A percentile compares a stretch with the other conserved stretches of the same genome.
These are phyloP conservation scores for Gigaspora rosea DNA, from an alignment of 192 early-diverging fungal species.

Conservation along the genomic window DNA sequence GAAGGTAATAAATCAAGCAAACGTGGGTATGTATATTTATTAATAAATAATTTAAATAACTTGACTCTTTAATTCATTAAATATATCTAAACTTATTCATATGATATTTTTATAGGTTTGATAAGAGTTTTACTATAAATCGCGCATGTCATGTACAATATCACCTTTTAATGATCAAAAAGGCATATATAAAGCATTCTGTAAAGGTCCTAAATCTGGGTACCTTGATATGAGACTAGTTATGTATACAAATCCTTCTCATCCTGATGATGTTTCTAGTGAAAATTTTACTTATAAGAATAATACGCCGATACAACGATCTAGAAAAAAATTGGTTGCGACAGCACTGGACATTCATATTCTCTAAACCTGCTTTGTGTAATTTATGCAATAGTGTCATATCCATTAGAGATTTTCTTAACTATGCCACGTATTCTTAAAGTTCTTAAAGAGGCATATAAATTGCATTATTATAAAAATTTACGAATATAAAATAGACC, in stretches of 20 bases:
- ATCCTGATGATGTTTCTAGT: too few relatives aligned
- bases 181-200: conserved; percentile 30
- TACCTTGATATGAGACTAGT: conserved; percentile 1
- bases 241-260: background rate
- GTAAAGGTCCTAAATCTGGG: conserved; percentile 10
- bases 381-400: conserved; percentile 36
- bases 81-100: background rate
- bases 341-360: conserved; percentile 26
- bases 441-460: conserved; percentile 51
- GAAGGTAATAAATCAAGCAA: too few relatives aligned
- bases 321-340: conserved; percentile 38
- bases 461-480: conserved; percentile 46
- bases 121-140: conserved; percentile 25
- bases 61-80: background rate
- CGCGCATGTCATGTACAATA: conserved; percentile 41
- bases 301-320: background rate
- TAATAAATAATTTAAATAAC: background rate
- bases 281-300: too few relatives aligned
- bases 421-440: conserved; percentile 61
- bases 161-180: conserved; percentile 42
- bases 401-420: conserved; percentile 52
- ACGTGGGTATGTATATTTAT: conserved; percentile 13
- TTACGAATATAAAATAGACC: conserved; percentile 55
- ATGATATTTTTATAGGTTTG: conserved; percentile 1
- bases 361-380: conserved; percentile 18